A percentile compares a stretch with the other conserved stretches of the same genome.
phyloP scores from a whole-genome alignment of 495 filamentous ascomycete species.

The Aspergillus ostianus region DNA sequence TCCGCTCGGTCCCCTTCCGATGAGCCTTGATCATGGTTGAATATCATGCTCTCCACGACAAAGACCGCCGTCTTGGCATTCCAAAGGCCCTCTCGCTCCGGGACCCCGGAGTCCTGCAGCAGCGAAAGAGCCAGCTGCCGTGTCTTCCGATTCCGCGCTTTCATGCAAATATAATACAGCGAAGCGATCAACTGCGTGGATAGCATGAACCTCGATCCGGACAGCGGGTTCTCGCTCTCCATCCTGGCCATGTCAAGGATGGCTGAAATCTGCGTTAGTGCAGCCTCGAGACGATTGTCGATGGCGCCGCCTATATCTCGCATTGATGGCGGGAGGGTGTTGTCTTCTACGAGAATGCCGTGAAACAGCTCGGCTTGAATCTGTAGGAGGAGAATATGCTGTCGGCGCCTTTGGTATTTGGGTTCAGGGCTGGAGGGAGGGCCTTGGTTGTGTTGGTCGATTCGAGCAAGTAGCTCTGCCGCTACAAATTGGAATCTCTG shows the following conservation, averaged over 20 bases:
- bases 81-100: conserved; percentile 24
- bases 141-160: conserved; percentile 10
- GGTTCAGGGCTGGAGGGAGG: conserved; percentile 4
- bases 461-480: conserved; percentile 14
- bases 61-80: conserved; percentile 12
- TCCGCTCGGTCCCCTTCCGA: background rate
- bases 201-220: conserved; percentile 15
- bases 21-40: background rate
- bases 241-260: conserved; percentile 8
- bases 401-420: background rate
- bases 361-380: conserved; percentile 16
- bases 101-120: conserved; percentile 10
- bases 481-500: background rate
- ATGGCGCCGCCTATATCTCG: background rate
- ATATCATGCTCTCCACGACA: conserved; percentile 6
- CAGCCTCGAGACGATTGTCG: conserved; percentile 6
- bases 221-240: background rate
- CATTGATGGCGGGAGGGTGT: background rate
- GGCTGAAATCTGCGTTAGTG: conserved; percentile 10
- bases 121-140: conserved; percentile 13
- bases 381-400: conserved; percentile 13
- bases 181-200: conserved; percentile 20
- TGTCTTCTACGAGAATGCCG: conserved; percentile 1
- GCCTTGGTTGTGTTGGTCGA: conserved; percentile 7
- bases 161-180: conserved; percentile 24